These are phyloP conservation scores for Aspergillus thermomutatus DNA, from an alignment of 2,329 filamentous ascomycete species.

Conservation along the genomic window DNA sequence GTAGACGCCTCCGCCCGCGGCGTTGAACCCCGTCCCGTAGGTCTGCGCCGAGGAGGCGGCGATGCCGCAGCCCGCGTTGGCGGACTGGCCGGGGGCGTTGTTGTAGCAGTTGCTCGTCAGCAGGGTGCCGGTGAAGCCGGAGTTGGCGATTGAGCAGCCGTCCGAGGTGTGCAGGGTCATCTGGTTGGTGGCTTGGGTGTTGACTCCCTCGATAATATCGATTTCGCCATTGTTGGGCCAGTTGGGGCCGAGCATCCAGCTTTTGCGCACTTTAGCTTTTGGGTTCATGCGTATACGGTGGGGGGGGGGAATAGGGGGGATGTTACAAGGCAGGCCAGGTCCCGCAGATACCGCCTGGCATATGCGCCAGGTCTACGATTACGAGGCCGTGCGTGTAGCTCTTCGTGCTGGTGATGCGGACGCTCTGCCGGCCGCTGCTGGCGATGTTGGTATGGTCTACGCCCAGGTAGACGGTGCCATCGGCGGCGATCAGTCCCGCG, in stretches of 20 bases:
- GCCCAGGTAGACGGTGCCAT: constrained; percentile 63
- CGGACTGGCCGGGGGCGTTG: constrained; percentile 39
- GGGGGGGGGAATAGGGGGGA: background rate
- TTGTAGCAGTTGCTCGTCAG: constrained; percentile 59
- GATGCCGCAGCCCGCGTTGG: constrained; percentile 60
- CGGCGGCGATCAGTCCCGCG: constrained; percentile 56
- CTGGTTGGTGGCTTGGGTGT: constrained; percentile 56
- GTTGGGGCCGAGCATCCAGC: constrained; percentile 59
- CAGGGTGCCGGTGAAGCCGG: constrained; percentile 46
- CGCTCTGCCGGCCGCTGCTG: constrained; percentile 63
- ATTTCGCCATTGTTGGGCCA: constrained; percentile 74
- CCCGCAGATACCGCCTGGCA: constrained; percentile 68
- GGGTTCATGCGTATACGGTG: background rate
- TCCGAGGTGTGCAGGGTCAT: constrained; percentile 66
- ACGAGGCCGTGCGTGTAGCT: constrained; percentile 65
- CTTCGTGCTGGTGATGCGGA: constrained; percentile 66
- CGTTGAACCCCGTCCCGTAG: constrained; percentile 71
- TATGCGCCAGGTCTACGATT: constrained; percentile 69
- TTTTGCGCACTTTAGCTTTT: constrained; percentile 13
- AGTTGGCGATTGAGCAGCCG: constrained; percentile 57
- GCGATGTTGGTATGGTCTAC: constrained; percentile 61
- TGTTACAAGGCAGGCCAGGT: constrained; percentile 67
- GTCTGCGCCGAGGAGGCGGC: constrained; percentile 47
- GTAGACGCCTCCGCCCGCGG: constrained; percentile 65
- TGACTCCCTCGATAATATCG: constrained; percentile 77